Conservation (phyloP, 352 stramenopile genomes). For the Globisporangium viniferum region DNA sequence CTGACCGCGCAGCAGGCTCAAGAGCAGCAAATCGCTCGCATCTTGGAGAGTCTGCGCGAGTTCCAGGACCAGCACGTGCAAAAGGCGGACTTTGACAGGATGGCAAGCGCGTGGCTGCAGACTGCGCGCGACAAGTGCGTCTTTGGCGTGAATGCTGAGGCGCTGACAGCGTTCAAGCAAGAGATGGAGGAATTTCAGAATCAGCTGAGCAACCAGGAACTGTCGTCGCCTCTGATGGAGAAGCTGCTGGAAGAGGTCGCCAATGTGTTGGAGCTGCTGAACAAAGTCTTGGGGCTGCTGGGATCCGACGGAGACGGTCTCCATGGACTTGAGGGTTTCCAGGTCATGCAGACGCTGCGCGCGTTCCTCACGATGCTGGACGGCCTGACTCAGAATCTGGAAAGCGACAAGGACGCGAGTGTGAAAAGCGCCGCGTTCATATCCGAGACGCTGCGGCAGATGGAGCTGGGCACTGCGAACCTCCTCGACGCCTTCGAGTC, state of each 20-base stretch:
- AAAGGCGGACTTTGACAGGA: slow-evolving; percentile 24
- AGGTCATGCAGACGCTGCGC: slow-evolving; percentile 47
- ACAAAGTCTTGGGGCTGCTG: slow-evolving; percentile 18
- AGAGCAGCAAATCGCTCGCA: slow-evolving; percentile 22
- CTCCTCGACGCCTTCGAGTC: slow-evolving; percentile 50
- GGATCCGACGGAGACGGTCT: slow-evolving; percentile 13
- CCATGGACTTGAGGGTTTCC: slow-evolving; percentile 10
- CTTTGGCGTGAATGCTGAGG: slow-evolving; percentile 38
- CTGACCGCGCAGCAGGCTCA: slow-evolving; percentile 25
- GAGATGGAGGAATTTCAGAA: slow-evolving; percentile 33
- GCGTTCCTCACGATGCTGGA: slow-evolving; percentile 38
- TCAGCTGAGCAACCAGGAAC: slow-evolving; percentile 23
- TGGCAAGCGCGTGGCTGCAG: slow-evolving; percentile 35
- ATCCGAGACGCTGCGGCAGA: slow-evolving; percentile 41
- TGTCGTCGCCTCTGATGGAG: slow-evolving; percentile 25
- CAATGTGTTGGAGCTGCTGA: slow-evolving; percentile 32
- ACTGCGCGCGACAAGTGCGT: slow-evolving; percentile 49
- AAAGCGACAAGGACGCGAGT: slow-evolving; percentile 19
- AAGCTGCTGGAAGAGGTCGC: slow-evolving; percentile 31
- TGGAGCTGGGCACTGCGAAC: slow-evolving; percentile 61
- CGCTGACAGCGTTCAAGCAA: slow-evolving; percentile 28
- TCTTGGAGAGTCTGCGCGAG: slow-evolving; percentile 17
- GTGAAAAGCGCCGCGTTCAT: slow-evolving; percentile 26
- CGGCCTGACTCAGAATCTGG: slow-evolving; percentile 22
- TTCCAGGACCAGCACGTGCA: slow-evolving; percentile 28